Percentiles rank a stretch among this genome's conserved stretches.
Evolutionary conservation across 768 basidiomycete species (phyloP).

Genomic region (Lentinula raphanica): DNA sequence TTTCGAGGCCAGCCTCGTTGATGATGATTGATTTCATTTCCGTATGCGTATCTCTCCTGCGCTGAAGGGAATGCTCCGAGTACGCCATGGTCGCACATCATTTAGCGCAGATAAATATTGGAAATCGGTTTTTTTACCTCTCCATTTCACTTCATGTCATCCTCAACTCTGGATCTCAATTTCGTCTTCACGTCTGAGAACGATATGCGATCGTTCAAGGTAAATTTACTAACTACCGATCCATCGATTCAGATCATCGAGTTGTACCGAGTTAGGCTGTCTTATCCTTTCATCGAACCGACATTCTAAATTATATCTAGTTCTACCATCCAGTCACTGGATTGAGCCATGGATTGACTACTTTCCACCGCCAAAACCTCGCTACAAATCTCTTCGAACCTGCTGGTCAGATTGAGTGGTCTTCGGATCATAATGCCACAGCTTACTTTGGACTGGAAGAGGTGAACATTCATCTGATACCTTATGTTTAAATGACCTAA

Average conservation of each 20-base stretch:
- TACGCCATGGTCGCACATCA: background rate
- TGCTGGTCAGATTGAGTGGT: conserved; percentile 52
- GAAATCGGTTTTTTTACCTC: background rate
- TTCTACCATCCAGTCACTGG: conserved; percentile 44
- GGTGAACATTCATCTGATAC: conserved; percentile 23
- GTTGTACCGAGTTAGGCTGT: conserved; percentile 36
- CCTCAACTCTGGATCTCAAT: conserved; percentile 32
- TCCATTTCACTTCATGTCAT: conserved; percentile 15
- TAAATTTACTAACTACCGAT: conserved; percentile 28
- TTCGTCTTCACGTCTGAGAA: conserved; percentile 27
- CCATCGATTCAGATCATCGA: conserved; percentile 23
- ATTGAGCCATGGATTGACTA: conserved; percentile 35
- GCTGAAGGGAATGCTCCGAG: background rate
- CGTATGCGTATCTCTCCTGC: background rate
- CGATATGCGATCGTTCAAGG: conserved; percentile 42
- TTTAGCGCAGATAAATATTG: background rate
- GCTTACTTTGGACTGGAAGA: conserved; percentile 46
- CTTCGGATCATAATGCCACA: conserved; percentile 35
- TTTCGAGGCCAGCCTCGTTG: background rate
- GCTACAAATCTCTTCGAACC: conserved; percentile 40
- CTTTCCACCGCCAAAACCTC: conserved; percentile 44
- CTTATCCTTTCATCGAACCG: background rate
- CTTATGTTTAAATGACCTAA: background rate
- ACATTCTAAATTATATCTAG: conserved; percentile 16
- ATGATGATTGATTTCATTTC: background rate